A percentile compares a stretch with the other conserved stretches of the same genome.
Evolutionary conservation across 1,284 basidiomycete genomes (phyloP).

Genomic region (Grifola frondosa): DNA sequence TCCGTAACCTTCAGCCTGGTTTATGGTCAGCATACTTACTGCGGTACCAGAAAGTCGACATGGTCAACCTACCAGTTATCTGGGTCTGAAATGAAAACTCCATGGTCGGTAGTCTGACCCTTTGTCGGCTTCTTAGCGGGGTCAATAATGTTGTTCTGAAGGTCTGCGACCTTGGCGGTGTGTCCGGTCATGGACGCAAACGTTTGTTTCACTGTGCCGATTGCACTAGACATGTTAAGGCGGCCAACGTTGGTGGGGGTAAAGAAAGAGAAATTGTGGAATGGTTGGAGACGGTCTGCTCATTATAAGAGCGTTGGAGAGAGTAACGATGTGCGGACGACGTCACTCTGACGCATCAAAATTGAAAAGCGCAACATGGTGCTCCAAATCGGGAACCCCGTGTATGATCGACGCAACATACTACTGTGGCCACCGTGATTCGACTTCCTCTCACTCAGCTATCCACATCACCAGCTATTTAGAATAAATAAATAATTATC

Average conservation of each 20-base stretch:
- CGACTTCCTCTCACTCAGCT: no score
- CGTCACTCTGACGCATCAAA: conserved; percentile 19
- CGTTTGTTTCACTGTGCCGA: conserved; percentile 28
- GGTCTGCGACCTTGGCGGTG: conserved; percentile 45
- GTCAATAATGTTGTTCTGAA: conserved; percentile 44
- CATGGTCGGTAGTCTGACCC: conserved; percentile 61
- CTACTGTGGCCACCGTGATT: no score
- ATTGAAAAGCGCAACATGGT: no score
- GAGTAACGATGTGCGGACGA: conserved; percentile 8
- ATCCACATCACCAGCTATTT: no score
- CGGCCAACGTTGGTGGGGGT: no score
- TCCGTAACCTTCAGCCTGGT: conserved; percentile 53
- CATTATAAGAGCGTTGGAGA: conserved; percentile 4
- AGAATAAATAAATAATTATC: conserved; percentile 3
- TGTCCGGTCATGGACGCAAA: conserved; percentile 28
- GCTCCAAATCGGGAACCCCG: no score
- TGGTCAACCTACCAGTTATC: conserved; percentile 55
- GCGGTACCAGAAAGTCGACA: no score
- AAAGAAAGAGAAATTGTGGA: not conserved
- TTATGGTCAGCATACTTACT: not conserved
- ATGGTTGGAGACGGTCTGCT: no score
- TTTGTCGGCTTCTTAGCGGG: conserved; percentile 30
- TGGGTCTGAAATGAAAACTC: conserved; percentile 57
- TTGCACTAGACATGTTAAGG: conserved; percentile 23
- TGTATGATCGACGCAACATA: no score